Percentiles rank a stretch among this genome's conserved stretches.
Conservation (phyloP, 306 rosid species). For the Fagus sylvatica region DNA sequence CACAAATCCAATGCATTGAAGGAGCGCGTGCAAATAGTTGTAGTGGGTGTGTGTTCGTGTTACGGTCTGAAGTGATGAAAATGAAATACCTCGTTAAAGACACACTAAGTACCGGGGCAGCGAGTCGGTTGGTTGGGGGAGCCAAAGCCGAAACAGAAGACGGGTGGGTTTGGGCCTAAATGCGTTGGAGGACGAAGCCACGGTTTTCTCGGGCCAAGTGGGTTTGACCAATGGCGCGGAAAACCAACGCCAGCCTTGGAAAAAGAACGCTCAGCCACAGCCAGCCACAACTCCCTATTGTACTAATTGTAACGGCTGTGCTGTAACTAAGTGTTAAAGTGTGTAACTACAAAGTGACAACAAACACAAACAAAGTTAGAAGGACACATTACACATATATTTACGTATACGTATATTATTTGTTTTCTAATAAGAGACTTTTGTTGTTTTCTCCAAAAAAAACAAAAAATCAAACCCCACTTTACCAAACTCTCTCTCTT, state of each 20-base stretch:
- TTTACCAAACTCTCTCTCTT: neutral
- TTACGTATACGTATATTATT: too few species aligned
- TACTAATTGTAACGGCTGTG: constrained; percentile 5
- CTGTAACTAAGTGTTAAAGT: neutral
- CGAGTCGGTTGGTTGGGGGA: neutral
- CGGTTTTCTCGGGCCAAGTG: constrained; percentile 89
- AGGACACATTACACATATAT: too few species aligned
- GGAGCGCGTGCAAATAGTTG: too few species aligned
- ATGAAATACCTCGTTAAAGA: neutral
- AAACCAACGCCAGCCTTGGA: constrained; percentile 58
- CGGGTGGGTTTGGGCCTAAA: neutral
- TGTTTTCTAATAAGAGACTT: too few species aligned
- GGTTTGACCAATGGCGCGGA: constrained; percentile 67
- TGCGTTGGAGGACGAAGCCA: constrained; percentile 67
- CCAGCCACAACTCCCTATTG: constrained; percentile 15
- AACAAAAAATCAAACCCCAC: neutral
- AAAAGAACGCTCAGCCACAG: constrained; percentile 31
- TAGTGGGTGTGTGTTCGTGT: too few species aligned
- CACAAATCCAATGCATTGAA: too few species aligned
- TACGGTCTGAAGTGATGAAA: too few species aligned
- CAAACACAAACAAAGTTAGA: neutral
- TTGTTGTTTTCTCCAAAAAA: neutral
- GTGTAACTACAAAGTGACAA: neutral
- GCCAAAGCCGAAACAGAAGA: neutral
- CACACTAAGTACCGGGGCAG: neutral